Evolutionary conservation across 2,329 filamentous ascomycete species (phyloP).

Genomic region (Orbilia blumenaviensis): DNA sequence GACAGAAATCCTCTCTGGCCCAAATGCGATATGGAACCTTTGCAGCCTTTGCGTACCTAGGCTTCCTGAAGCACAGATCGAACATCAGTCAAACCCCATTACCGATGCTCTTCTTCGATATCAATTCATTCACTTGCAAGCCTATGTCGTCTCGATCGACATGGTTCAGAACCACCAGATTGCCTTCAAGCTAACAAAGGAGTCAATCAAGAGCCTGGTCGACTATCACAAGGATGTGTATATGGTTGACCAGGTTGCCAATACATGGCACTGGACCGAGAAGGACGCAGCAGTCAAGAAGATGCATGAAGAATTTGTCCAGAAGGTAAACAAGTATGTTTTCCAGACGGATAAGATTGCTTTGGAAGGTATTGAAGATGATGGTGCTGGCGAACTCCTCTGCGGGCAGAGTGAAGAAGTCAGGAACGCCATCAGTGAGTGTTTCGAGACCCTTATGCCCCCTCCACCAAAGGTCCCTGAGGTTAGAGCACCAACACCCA

Average conservation of each 20-base stretch:
- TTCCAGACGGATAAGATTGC: constrained; percentile 88
- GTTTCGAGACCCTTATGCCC: constrained; percentile 87
- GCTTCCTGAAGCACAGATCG: constrained; percentile 73
- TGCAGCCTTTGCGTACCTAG: constrained; percentile 54
- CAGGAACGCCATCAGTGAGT: constrained; percentile 81
- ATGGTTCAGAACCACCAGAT: constrained; percentile 98
- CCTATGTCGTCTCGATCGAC: constrained; percentile 98
- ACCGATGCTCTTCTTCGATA: constrained; percentile 91
- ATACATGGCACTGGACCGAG: constrained; percentile 92
- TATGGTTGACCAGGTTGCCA: constrained; percentile 86
- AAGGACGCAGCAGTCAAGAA: constrained; percentile 97
- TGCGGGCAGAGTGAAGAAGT: constrained; percentile 92
- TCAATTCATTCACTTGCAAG: constrained; percentile 90
- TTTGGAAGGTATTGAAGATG: constrained; percentile 94
- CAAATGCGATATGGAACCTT: constrained; percentile 84
- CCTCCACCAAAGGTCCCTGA: constrained; percentile 88
- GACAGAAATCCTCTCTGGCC: constrained; percentile 88
- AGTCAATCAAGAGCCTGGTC: constrained; percentile 91
- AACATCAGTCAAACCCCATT: constrained; percentile 80
- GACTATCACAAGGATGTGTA: constrained; percentile 97
- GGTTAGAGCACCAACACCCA: constrained; percentile 74
- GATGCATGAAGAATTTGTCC: constrained; percentile 93
- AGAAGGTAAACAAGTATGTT: constrained; percentile 96
- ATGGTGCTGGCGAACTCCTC: constrained; percentile 91
- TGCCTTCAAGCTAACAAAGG: constrained; percentile 94